These are phyloP conservation scores for Yamadazyma oceani DNA, from an alignment of 1,139 yeast genomes.

Conservation along the genomic window DNA sequence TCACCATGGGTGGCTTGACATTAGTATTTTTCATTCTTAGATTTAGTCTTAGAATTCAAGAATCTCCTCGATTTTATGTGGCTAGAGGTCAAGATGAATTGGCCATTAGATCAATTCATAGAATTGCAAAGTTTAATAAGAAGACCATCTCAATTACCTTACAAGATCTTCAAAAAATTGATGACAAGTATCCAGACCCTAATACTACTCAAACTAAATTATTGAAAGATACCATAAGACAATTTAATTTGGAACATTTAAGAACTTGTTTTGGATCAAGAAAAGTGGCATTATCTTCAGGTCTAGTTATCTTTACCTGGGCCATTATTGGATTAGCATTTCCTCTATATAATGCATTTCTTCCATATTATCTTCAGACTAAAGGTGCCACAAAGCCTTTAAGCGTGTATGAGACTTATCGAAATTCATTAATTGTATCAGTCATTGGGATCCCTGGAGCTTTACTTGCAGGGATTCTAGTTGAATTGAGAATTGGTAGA, in stretches of 20 bases:
- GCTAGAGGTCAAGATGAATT: slow-evolving; percentile 38
- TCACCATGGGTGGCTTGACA: slow-evolving; percentile 41
- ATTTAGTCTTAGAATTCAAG: slow-evolving; percentile 37
- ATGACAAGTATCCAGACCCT: slow-evolving; percentile 19
- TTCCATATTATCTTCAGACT: slow-evolving; percentile 39
- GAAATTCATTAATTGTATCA: slow-evolving; percentile 42
- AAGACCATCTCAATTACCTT: slow-evolving; percentile 25
- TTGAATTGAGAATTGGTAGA: slow-evolving; percentile 40
- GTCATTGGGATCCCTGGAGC: slow-evolving; percentile 46
- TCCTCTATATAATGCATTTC: slow-evolving; percentile 45
- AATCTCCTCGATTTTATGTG: slow-evolving; percentile 40
- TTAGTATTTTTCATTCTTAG: slow-evolving; percentile 36
- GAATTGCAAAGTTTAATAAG: slow-evolving; percentile 37
- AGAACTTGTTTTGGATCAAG: slow-evolving; percentile 37
- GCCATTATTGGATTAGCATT: slow-evolving; percentile 47
- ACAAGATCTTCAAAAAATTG: slow-evolving; percentile 32
- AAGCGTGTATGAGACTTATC: slow-evolving; percentile 36
- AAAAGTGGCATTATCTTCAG: slow-evolving; percentile 33
- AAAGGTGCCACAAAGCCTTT: slow-evolving; percentile 35
- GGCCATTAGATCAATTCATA: slow-evolving; percentile 36
- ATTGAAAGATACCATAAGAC: slow-evolving; percentile 24
- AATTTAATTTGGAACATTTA: slow-evolving; percentile 33
- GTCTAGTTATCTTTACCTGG: slow-evolving; percentile 40
- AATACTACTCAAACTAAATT: slow-evolving; percentile 18
- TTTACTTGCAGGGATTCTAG: slow-evolving; percentile 37